These are phyloP conservation scores for Penicillium nucicola DNA, from an alignment of 495 filamentous ascomycete species.

Conservation along the genomic window DNA sequence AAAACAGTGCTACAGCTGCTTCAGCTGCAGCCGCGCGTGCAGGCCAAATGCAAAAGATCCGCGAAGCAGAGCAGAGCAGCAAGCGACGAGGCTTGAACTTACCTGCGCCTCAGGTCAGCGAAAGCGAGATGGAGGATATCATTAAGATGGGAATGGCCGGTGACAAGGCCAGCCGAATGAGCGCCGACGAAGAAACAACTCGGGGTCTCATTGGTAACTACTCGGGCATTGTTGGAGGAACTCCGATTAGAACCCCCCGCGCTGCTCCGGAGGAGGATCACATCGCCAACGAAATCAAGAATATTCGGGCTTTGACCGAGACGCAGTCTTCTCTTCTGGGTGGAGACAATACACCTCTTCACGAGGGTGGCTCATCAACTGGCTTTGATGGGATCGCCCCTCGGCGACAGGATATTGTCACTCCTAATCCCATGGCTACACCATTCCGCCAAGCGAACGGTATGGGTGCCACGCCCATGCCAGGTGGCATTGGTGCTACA, in stretches of 20 bases:
- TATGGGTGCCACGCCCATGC: constrained; percentile 69
- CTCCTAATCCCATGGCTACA: constrained; percentile 93
- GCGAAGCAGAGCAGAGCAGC: constrained; percentile 94
- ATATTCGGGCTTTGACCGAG: constrained; percentile 88
- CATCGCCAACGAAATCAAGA: constrained; percentile 93
- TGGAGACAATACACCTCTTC: constrained; percentile 87
- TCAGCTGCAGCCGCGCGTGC: constrained; percentile 89
- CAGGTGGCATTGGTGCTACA: constrained; percentile 60
- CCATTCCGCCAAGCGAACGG: constrained; percentile 72
- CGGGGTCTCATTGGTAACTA: constrained; percentile 85
- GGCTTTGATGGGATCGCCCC: constrained; percentile 87
- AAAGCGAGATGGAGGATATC: constrained; percentile 92
- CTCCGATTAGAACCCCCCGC: constrained; percentile 87
- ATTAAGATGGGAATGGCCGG: constrained; percentile 98
- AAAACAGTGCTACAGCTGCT: constrained; percentile 68
- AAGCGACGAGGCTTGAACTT: constrained; percentile 78
- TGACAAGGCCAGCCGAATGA: constrained; percentile 76
- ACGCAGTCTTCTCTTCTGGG: constrained; percentile 94
- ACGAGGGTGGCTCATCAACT: constrained; percentile 77
- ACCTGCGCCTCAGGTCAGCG: constrained; percentile 86
- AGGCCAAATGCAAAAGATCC: constrained; percentile 90
- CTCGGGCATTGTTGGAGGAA: constrained; percentile 70
- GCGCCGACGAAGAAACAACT: constrained; percentile 78
- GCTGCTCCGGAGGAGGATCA: constrained; percentile 90
- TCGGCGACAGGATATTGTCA: constrained; percentile 73